Conservation (phyloP, 2,329 filamentous ascomycete species). For the Fusarium albosuccineum region DNA sequence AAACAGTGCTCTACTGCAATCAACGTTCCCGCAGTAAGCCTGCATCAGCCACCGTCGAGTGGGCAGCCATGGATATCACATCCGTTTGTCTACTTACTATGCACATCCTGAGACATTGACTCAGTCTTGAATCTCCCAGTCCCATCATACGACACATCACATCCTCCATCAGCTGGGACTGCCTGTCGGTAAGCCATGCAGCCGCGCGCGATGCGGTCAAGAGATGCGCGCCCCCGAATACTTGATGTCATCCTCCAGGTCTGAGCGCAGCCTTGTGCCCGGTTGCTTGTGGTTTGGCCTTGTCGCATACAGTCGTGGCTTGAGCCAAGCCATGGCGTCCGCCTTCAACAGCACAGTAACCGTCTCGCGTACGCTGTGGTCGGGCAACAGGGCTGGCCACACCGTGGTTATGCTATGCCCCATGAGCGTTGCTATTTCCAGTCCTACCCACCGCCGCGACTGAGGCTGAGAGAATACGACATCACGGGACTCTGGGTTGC, state of each 20-base stretch:
- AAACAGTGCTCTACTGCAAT: neutral
- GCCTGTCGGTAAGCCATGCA: neutral
- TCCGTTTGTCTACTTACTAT: no score
- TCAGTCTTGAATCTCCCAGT: neutral
- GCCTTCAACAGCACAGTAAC: neutral
- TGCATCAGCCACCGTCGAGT: neutral
- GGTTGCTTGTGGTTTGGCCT: slow-evolving; percentile 3
- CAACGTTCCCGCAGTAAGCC: slow-evolving; percentile 4
- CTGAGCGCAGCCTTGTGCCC: slow-evolving; percentile 30
- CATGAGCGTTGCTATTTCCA: slow-evolving; percentile 4
- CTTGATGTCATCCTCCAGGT: slow-evolving; percentile 11
- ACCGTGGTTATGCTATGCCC: slow-evolving; percentile 1
- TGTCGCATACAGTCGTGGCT: slow-evolving; percentile 6
- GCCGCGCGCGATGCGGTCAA: slow-evolving; percentile 16
- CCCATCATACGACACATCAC: neutral
- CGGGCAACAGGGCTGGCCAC: neutral
- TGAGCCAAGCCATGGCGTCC: no score
- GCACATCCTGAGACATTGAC: neutral
- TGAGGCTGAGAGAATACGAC: neutral
- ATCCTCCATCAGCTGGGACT: no score
- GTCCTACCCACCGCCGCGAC: neutral
- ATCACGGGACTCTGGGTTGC: slow-evolving; percentile 2
- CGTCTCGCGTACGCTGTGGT: neutral
- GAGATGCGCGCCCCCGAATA: slow-evolving; percentile 9
- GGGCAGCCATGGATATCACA: neutral